Evolutionary conservation across 2,329 filamentous ascomycete species (phyloP).

Genomic region (Fonsecaea erecta): DNA sequence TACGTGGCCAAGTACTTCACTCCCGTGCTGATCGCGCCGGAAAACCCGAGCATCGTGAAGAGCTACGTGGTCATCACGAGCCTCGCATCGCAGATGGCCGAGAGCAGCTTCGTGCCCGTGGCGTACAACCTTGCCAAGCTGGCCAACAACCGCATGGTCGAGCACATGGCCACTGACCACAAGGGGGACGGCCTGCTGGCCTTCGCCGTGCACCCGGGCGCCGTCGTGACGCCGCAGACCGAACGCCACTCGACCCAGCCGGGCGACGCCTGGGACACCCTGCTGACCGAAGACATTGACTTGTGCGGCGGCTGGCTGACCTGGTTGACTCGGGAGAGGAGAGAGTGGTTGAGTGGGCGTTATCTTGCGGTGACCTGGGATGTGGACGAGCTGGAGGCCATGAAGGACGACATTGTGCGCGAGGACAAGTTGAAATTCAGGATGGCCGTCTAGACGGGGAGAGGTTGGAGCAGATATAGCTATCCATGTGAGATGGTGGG

Average conservation of each 20-base stretch:
- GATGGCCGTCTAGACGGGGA: conserved; percentile 26
- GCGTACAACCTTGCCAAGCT: conserved; percentile 31
- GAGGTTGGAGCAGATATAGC: not conserved
- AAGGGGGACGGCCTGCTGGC: conserved; percentile 19
- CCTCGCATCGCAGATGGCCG: conserved; percentile 19
- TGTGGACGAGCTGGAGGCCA: conserved; percentile 35
- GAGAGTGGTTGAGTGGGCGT: conserved; percentile 30
- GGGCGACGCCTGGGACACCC: conserved; percentile 28
- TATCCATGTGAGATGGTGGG: not conserved
- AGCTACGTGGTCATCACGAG: conserved; percentile 28
- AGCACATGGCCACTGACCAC: conserved; percentile 30
- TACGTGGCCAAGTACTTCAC: conserved; percentile 33
- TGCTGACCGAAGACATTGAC: conserved; percentile 31
- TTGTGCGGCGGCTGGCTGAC: conserved; percentile 39
- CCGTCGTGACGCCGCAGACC: conserved; percentile 29
- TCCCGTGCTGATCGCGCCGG: conserved; percentile 20
- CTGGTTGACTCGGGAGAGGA: conserved; percentile 38
- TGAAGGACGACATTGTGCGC: conserved; percentile 35
- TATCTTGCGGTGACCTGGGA: conserved; percentile 37
- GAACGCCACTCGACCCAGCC: conserved; percentile 21
- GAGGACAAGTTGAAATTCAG: conserved; percentile 49
- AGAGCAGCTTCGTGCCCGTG: conserved; percentile 21
- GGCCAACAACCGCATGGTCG: conserved; percentile 28
- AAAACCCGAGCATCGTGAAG: conserved; percentile 17
- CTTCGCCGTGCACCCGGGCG: conserved; percentile 31